phyloP scores from a whole-genome alignment of 2,329 filamentous ascomycete genomes.

The Xylaria sp. region DNA sequence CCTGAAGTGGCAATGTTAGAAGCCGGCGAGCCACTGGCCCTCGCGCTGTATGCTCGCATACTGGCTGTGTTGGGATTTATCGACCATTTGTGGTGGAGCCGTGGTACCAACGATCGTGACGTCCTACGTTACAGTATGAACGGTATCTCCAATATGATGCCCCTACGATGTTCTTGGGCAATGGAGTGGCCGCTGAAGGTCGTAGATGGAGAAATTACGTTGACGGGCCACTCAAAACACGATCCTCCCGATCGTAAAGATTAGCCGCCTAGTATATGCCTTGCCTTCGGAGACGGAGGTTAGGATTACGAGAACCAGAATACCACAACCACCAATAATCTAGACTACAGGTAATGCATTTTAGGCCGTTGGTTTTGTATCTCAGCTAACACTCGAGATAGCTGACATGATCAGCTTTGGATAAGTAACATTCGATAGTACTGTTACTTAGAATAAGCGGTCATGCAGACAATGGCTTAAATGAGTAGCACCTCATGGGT shows the following conservation, averaged over 20 bases:
- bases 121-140: constrained; percentile 26
- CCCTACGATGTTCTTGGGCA: constrained; percentile 18
- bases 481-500: background rate
- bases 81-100: constrained; percentile 34
- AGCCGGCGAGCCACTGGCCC: constrained; percentile 27
- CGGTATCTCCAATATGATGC: constrained; percentile 28
- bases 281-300: background rate
- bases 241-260: background rate
- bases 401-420: background rate
- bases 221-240: background rate
- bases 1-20: constrained; percentile 26
- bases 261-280: background rate
- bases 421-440: background rate
- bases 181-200: constrained; percentile 31
- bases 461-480: background rate
- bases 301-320: background rate
- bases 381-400: constrained; percentile 3
- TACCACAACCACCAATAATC: background rate
- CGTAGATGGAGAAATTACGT: constrained; percentile 18
- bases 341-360: constrained; percentile 12
- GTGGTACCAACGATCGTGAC: constrained; percentile 23
- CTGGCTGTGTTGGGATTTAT: constrained; percentile 30
- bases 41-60: constrained; percentile 31
- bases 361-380: background rate
- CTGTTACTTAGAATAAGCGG: background rate